Evolutionary conservation across 1,139 yeast species (phyloP), one percentile per base, ranked within the genome.

Genomic region (Lodderomyces elongisporus): DNA sequence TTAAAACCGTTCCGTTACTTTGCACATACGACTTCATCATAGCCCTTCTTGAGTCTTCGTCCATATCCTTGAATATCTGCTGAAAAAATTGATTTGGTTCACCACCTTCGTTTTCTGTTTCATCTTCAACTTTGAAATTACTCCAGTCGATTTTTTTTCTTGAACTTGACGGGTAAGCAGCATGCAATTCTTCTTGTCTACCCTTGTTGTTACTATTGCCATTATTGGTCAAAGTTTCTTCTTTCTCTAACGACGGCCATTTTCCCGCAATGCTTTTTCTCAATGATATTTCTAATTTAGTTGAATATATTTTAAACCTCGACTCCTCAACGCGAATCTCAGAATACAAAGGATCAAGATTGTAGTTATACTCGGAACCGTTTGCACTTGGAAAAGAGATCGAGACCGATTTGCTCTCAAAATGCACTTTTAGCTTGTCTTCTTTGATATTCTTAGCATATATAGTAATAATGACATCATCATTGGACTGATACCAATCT

Each of bases 21-120:
- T 93, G 96, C n/a, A 77, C 69, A 50, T 77, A 91, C 34, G 96
- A 85, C 60, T 93, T 93, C 93, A 87, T 84, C 97, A 93, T 93
- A 1, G 99, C 99, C 38, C 94, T 70, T 46, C 69, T 70, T 1
- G 95, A 82, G 49, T 91, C 96, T 8, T 84, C 94, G 51, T 88
- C 95, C 0, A 95, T 93, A 44, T 74, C 79, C 26, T 74, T 71
- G 59, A 83, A 93, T 9, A 93, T 55, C 41, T 77, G 70, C 44
- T 78, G 73, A 62, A 93, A 91, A 49, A 93, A 88, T 0, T 71
- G 83, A 40, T 79, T 74, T 7, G 83, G 84, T 13, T 63, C 70
- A 30, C 59, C 63, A 13, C 62, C 70, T 1, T 60, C 66, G 3
- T 61, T 64, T 4, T 54, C 56, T 17, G 58, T 64, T 2, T 69